Evolutionary conservation across 345 rosid species (phyloP), one percentile per base, ranked within the genome.

Genomic region (Eucalyptus cloeziana): DNA sequence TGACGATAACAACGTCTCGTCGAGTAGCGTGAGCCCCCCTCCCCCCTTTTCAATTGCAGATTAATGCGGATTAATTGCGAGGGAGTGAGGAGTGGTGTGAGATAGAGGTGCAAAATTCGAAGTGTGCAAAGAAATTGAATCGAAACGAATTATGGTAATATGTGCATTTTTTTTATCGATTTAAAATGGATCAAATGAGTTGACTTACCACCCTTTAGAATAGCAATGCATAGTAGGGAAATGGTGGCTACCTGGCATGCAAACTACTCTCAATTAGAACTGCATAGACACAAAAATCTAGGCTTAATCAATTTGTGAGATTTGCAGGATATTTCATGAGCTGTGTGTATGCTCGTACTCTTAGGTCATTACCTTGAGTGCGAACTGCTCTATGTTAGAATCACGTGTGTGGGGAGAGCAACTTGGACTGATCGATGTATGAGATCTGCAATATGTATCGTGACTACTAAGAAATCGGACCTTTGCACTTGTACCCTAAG

Each of bases 341-440:
- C 8, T 19, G 7, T 60, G 8, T 3, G 58, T 10, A 11, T 33
- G 2, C 79, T 69, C 24, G 4, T 14, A 64, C 9, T 15, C 17
- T 2, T 69, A 17, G 12, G 12, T 16, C 43, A 69, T 19, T 10
- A 31, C 0, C 43, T 10, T 1, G 3, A 3, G 7, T 10, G 45
- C 4, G 1, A 19, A 71, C 4, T 19, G 25, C 45, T 71, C 13
- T 71, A 9, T 5, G 45, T 71, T 71, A 19, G 10, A 33, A 33
- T 19, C 25, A 33, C 25, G 10, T 1, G 7, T 11, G 13, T 1
- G 0, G 25, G 14, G 1, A 19, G 22, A 19, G 10, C 33, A 71
- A 33, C 11, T 5, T 33, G 10, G 4, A 37, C 2, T 4, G 4
- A 71, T 71, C 7, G 13, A 4, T 37, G 24, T 19, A 33, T 37